A percentile compares a stretch with the other conserved stretches of the same genome.
Conservation (phyloP, 2,329 filamentous ascomycete species). For the Penicillium frequentans region DNA sequence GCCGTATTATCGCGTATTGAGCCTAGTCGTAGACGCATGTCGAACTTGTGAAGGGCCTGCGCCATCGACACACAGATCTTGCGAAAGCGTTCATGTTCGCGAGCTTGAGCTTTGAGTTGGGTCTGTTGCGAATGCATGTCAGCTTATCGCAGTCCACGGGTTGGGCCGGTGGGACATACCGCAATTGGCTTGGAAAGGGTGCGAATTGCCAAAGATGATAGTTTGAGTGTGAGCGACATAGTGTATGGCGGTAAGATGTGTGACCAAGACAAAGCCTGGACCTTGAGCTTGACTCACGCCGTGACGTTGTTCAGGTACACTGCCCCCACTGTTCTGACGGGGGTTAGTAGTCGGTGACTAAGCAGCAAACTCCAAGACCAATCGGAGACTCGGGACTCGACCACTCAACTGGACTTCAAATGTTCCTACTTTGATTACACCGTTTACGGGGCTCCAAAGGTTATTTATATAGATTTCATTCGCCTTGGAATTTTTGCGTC, state of each 20-base stretch:
- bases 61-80: constrained; percentile 62
- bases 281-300: constrained; percentile 15
- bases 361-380: not conserved
- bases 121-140: constrained; percentile 50
- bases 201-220: constrained; percentile 63
- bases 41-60: constrained; percentile 63
- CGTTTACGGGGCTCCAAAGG: too few relatives aligned
- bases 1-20: constrained; percentile 62
- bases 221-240: constrained; percentile 67
- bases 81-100: constrained; percentile 67
- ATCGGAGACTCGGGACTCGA: not conserved
- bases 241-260: not conserved
- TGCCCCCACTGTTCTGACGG: constrained; percentile 2
- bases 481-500: too few relatives aligned
- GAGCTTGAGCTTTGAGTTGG: constrained; percentile 66
- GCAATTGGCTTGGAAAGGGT: constrained; percentile 69
- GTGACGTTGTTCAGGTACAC: constrained; percentile 9
- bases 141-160: constrained; percentile 15
- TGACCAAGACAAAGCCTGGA: not conserved
- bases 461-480: too few relatives aligned
- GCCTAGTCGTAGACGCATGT: constrained; percentile 68
- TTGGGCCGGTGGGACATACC: constrained; percentile 41
- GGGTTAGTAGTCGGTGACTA: constrained; percentile 4
- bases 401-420: too few relatives aligned
- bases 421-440: too few relatives aligned